Evolutionary conservation across 257 asterid species (phyloP).

Genomic region (Penstemon barbatus): DNA sequence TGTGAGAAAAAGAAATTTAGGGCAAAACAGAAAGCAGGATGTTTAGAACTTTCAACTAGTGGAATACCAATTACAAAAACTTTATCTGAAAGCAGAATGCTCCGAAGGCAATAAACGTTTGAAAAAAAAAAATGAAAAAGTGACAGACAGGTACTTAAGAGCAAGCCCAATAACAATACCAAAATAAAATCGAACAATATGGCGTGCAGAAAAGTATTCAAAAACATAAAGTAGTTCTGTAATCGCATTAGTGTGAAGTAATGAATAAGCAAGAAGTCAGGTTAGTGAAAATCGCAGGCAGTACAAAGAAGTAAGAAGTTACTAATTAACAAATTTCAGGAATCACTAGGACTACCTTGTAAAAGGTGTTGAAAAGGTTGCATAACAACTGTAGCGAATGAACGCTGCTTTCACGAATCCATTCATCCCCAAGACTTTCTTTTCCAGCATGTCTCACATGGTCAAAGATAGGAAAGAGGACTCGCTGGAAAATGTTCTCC

Average conservation of each 20-base stretch:
- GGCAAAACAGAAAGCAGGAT: not conserved
- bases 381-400: conserved; percentile 94
- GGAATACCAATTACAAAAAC: not conserved
- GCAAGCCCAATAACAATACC: not conserved
- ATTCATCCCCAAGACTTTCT: conserved; percentile 70
- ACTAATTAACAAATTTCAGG: conserved; percentile 24
- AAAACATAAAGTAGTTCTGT: conserved; percentile 1
- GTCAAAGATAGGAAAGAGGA: conserved; percentile 94
- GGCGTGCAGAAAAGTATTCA: not conserved
- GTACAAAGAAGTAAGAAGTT: no score
- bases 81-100: conserved; percentile 19
- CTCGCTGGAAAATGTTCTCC: conserved; percentile 92
- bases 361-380: conserved; percentile 94
- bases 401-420: conserved; percentile 85
- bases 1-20: conserved; percentile 9
- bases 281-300: not conserved
- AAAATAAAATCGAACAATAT: not conserved
- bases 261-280: conserved; percentile 4
- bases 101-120: not conserved
- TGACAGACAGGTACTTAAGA: not conserved
- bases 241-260: conserved; percentile 14
- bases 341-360: conserved; percentile 65
- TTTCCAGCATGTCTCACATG: conserved; percentile 87
- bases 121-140: not conserved
- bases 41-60: conserved; percentile 1